Evolutionary conservation across 1,139 yeast species (phyloP), one percentile per base, ranked within the genome.

Genomic region (Scheffersomyces insectosa): DNA sequence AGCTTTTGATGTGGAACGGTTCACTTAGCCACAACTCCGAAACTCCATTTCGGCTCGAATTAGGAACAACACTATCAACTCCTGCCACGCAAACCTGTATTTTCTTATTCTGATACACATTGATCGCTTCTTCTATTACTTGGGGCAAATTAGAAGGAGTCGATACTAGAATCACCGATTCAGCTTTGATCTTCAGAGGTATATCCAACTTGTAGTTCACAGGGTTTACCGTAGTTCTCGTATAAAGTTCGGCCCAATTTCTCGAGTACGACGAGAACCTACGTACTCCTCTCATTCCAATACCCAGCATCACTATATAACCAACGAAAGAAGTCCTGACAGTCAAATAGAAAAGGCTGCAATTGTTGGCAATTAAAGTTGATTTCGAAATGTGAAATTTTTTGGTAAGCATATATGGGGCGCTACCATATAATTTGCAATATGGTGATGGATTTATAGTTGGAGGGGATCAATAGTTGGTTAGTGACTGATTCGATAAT

Each of bases 21-120:
- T 63, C 56, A 35, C 70, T 70, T 29, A 70, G 51, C 83, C 83
- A 80, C 38, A 79, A 50, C 54, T 76, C 79, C 6, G 79, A 65
- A 6, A 76, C 57, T 0, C 80, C 83, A 47, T 70, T 62, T 35
- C 77, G 56, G 9, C 58, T 57, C 0, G 72, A 68, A 37, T 62
- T 57, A 14, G 72, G 74, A 6, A 52, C 59, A 11, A 77, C 65
- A 1, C 79, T 64, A 48, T 79, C 83, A 4, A 77, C 66, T 7
- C 82, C 79, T 0, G 79, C 80, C 10, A 74, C 77, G 5, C 75
- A 56, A 0, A 76, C 64, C 50, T 76, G 79, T n/a, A 76, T 39
- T 5, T 62, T 52, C 6, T 63, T 55, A 14, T 48, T 33, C 37
- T 63, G 60, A 48, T 61, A 55, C n/a, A 71, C 51, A 0, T 53